phyloP scores from a whole-genome alignment of 2,329 filamentous ascomycete species.

The Allantophomopsis cytisporea region DNA sequence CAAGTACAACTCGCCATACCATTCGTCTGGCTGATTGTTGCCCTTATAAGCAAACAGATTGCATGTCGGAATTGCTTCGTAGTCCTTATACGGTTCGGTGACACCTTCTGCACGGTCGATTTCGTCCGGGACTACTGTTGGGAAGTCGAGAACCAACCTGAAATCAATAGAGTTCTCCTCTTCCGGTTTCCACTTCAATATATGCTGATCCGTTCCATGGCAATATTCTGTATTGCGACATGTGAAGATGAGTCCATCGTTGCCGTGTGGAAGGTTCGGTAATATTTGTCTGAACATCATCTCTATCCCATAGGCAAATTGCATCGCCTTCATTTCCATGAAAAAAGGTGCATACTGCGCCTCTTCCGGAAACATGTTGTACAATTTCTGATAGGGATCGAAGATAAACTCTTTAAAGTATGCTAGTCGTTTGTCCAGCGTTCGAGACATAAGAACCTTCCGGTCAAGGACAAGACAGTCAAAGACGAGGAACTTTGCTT shows the following conservation, averaged over 20 bases:
- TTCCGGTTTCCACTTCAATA: slow-evolving; percentile 95
- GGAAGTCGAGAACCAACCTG: slow-evolving; percentile 65
- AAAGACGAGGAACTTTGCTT: slow-evolving; percentile 82
- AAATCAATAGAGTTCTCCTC: slow-evolving; percentile 95
- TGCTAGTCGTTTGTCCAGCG: slow-evolving; percentile 77
- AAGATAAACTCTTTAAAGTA: slow-evolving; percentile 73
- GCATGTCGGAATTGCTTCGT: slow-evolving; percentile 63
- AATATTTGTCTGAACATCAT: slow-evolving; percentile 87
- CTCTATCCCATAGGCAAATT: slow-evolving; percentile 76
- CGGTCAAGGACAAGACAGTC: slow-evolving; percentile 79
- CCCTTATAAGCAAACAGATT: slow-evolving; percentile 60
- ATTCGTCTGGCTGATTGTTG: slow-evolving; percentile 30
- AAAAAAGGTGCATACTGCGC: slow-evolving; percentile 61
- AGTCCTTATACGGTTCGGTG: slow-evolving; percentile 56
- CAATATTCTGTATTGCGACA: slow-evolving; percentile 78
- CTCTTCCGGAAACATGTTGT: slow-evolving; percentile 56
- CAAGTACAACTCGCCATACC: slow-evolving; percentile 55
- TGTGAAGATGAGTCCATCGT: slow-evolving; percentile 97
- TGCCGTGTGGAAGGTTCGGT: slow-evolving; percentile 76
- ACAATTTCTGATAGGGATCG: slow-evolving; percentile 51
- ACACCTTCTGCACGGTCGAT: slow-evolving; percentile 53
- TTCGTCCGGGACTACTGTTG: slow-evolving; percentile 52
- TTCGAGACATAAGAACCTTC: slow-evolving; percentile 60
- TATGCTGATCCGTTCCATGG: slow-evolving; percentile 82
- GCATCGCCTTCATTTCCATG: slow-evolving; percentile 78